Percentiles rank a stretch among this genome's conserved stretches.
These are phyloP conservation scores for Coriolopsis trogii DNA, from an alignment of 1,284 basidiomycete genomes.

Conservation along the genomic window DNA sequence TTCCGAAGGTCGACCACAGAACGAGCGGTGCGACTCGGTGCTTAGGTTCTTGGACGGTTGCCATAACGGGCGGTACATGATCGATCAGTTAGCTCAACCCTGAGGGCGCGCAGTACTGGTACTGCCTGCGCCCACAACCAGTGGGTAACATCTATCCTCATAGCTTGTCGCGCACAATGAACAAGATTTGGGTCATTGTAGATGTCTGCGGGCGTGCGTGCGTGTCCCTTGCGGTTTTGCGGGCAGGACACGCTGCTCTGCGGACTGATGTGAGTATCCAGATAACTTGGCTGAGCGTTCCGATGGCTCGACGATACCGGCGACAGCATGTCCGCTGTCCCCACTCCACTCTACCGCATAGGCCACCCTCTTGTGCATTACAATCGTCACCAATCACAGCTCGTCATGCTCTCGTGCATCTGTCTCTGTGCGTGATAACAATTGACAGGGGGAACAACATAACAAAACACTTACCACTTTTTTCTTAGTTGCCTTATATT, in stretches of 20 bases:
- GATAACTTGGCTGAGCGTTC: constrained; percentile 1
- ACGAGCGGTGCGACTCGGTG: background rate
- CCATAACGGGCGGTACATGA: background rate
- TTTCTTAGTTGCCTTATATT: background rate
- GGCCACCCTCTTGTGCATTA: background rate
- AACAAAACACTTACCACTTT: background rate
- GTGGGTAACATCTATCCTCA: background rate
- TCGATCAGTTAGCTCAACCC: background rate
- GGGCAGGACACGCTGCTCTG: background rate
- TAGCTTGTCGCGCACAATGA: too few relatives aligned
- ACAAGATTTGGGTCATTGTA: too few relatives aligned
- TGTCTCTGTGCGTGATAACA: background rate
- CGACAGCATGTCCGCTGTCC: too few relatives aligned
- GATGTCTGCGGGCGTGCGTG: too few relatives aligned
- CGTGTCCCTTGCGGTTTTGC: too few relatives aligned
- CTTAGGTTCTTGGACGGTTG: constrained; percentile 3
- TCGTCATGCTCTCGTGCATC: background rate
- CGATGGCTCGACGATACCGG: background rate
- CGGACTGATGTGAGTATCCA: constrained; percentile 4
- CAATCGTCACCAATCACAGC: background rate
- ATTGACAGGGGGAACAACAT: background rate
- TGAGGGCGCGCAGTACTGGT: background rate
- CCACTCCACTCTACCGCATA: background rate
- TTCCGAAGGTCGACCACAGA: background rate
- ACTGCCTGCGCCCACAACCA: constrained; percentile 2